phyloP scores from a whole-genome alignment of 1,139 yeast genomes.

The Kodamaea fungicola region DNA sequence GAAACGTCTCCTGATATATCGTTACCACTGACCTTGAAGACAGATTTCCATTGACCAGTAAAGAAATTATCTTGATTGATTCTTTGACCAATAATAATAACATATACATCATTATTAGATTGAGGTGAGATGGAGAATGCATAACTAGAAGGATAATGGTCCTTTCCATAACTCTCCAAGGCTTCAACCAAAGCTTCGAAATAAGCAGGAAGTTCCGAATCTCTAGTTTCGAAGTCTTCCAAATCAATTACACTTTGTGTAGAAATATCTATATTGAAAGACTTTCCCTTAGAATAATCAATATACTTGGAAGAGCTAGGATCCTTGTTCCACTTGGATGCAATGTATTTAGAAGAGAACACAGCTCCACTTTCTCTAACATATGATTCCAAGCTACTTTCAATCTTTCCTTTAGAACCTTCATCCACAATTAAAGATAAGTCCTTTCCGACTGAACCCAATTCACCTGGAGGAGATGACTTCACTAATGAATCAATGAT shows the following conservation, averaged over 20 bases:
- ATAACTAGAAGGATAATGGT: slow-evolving; percentile 53
- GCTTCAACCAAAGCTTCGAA: slow-evolving; percentile 26
- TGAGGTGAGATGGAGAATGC: slow-evolving; percentile 44
- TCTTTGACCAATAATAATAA: slow-evolving; percentile 63
- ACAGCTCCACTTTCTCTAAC: slow-evolving; percentile 29
- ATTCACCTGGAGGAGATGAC: slow-evolving; percentile 43
- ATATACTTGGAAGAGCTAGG: slow-evolving; percentile 33
- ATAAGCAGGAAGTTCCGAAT: slow-evolving; percentile 24
- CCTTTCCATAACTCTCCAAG: slow-evolving; percentile 40
- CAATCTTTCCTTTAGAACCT: slow-evolving; percentile 20
- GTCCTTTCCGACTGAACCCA: slow-evolving; percentile 27
- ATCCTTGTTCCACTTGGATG: slow-evolving; percentile 33
- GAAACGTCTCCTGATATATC: slow-evolving; percentile 51
- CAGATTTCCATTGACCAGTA: slow-evolving; percentile 86
- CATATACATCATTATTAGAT: slow-evolving; percentile 18
- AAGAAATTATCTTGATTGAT: slow-evolving; percentile 76
- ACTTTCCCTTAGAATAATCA: slow-evolving; percentile 39
- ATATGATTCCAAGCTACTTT: slow-evolving; percentile 27
- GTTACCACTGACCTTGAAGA: slow-evolving; percentile 44
- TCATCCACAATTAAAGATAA: slow-evolving; percentile 21
- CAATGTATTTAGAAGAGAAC: slow-evolving; percentile 31
- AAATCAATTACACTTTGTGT: slow-evolving; percentile 46
- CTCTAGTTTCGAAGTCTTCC: slow-evolving; percentile 33
- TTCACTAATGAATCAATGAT: slow-evolving; percentile 33
- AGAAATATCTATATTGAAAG: slow-evolving; percentile 62